Conservation (phyloP, 106 monocot species). For the Allium fistulosum region DNA sequence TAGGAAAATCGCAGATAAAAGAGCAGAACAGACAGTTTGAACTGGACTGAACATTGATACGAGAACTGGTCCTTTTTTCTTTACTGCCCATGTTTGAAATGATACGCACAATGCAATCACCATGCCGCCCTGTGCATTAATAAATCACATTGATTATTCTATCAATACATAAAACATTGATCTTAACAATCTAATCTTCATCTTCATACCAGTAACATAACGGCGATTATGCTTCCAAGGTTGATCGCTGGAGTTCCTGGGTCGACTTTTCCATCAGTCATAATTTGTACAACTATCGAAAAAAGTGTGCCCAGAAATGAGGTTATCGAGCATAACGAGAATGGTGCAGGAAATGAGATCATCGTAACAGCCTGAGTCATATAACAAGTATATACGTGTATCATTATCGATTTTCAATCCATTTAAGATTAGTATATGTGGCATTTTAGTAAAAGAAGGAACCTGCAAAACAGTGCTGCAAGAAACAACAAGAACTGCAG, state of each 20-base stretch:
- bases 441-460: background rate
- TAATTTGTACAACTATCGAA: conserved; percentile 11
- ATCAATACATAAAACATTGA: no score
- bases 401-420: background rate
- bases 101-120: conserved; percentile 31
- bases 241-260: conserved; percentile 11
- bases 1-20: conserved; percentile 48
- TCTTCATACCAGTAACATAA: conserved; percentile 22
- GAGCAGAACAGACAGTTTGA: conserved; percentile 35
- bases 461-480: conserved; percentile 66
- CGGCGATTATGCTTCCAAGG: conserved; percentile 9
- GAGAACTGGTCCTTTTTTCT: conserved; percentile 67
- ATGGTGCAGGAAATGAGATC: conserved; percentile 29
- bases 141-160: background rate
- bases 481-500: conserved; percentile 41
- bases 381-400: background rate
- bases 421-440: no score
- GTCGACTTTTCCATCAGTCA: conserved; percentile 14
- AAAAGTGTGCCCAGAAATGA: conserved; percentile 16
- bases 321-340: conserved; percentile 13
- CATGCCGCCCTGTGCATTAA: conserved; percentile 34
- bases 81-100: conserved; percentile 70
- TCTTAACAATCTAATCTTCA: no score
- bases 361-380: conserved; percentile 21
- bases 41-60: conserved; percentile 74